phyloP scores from a whole-genome alignment of 345 rosid genomes.

The Populus ilicifolia region DNA sequence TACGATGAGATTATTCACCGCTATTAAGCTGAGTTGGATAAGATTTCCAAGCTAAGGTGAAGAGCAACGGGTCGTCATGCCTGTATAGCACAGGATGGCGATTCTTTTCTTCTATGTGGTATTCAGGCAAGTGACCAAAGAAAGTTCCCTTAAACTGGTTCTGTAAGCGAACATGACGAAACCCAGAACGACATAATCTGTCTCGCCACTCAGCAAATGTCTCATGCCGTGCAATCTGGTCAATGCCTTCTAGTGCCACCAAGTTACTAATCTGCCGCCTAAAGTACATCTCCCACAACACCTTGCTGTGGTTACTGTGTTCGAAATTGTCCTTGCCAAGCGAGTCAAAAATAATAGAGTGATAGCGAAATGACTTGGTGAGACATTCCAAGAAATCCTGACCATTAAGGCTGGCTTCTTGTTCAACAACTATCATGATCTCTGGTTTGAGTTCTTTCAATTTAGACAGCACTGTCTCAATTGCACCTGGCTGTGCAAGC shows the following conservation, averaged over 20 bases:
- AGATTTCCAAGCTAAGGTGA: no score
- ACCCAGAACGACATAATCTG: conserved; percentile 52
- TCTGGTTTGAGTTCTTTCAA: conserved; percentile 60
- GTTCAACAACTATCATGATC: conserved; percentile 72
- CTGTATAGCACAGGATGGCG: no score
- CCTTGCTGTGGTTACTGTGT: conserved; percentile 30
- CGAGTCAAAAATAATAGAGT: conserved; percentile 88
- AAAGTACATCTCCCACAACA: conserved; percentile 64
- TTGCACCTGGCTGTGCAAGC: conserved; percentile 33
- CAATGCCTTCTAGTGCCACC: conserved; percentile 65
- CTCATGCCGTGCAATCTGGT: conserved; percentile 75
- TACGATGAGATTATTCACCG: no score
- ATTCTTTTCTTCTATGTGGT: no score
- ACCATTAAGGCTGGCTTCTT: conserved; percentile 81
- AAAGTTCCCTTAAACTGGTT: no score
- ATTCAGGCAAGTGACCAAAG: no score
- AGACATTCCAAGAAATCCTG: conserved; percentile 63
- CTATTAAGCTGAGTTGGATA: no score
- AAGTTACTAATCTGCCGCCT: conserved; percentile 72
- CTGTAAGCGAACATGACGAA: conserved; percentile 28
- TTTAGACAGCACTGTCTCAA: conserved; percentile 53
- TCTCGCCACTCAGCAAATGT: conserved; percentile 57
- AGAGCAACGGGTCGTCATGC: no score
- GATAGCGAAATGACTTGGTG: conserved; percentile 66
- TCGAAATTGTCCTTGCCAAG: conserved; percentile 59